phyloP scores from a whole-genome alignment of 805 yeast genomes.

The Ascoidea rubescens region DNA sequence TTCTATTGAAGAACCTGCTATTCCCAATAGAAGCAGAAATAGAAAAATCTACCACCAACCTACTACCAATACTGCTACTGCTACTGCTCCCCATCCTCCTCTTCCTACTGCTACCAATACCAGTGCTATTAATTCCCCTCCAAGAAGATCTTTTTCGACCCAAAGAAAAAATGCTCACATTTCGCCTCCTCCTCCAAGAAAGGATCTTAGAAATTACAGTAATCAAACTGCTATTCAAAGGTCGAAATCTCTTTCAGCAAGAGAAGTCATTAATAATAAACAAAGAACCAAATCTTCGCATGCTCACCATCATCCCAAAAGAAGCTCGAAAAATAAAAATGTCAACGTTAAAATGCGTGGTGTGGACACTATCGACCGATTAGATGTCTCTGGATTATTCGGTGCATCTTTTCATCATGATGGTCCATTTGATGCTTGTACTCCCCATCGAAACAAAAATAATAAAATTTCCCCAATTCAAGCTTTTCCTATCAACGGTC shows the following conservation, averaged over 20 bases:
- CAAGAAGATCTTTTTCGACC: too few species aligned
- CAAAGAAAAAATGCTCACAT: neutral
- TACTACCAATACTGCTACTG: too few species aligned
- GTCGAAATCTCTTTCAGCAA: too few species aligned
- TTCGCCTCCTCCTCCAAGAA: neutral
- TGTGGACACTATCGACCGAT: conserved; percentile 85
- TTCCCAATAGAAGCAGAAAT: too few species aligned
- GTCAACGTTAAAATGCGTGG: conserved; percentile 1
- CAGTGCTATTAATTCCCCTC: too few species aligned
- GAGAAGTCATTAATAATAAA: too few species aligned
- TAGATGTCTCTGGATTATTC: conserved; percentile 90
- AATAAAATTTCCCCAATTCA: conserved; percentile 73
- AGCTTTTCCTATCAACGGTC: conserved; percentile 95
- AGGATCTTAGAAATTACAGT: neutral
- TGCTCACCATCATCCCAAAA: neutral
- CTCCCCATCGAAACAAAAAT: conserved; percentile 84
- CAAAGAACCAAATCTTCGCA: neutral
- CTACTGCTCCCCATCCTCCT: too few species aligned
- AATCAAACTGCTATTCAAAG: neutral
- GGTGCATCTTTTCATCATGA: conserved; percentile 97
- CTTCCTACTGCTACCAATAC: too few species aligned
- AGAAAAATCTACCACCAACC: too few species aligned
- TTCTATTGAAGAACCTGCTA: too few species aligned
- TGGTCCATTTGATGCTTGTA: conserved; percentile 98
- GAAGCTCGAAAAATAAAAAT: neutral